Conservation (phyloP, 495 filamentous ascomycete genomes). For the Rhypophila decipiens region DNA sequence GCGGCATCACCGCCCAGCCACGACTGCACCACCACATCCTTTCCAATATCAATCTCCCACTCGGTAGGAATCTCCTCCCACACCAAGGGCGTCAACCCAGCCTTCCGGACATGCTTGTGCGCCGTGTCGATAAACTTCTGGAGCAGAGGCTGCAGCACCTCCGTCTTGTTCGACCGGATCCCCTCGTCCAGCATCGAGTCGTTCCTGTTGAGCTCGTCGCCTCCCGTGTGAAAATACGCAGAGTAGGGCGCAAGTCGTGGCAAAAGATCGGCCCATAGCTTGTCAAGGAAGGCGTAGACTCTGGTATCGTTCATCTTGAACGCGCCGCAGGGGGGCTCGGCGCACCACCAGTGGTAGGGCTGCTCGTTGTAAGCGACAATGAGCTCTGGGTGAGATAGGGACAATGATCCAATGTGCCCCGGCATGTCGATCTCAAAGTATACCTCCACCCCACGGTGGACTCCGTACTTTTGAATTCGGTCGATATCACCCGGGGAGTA, state of each 20-base stretch:
- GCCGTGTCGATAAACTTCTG: conserved; percentile 64
- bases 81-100: conserved; percentile 60
- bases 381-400: conserved; percentile 60
- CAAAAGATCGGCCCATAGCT: conserved; percentile 62
- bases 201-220: conserved; percentile 73
- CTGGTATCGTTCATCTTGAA: conserved; percentile 63
- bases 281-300: conserved; percentile 63
- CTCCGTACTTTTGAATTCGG: conserved; percentile 60
- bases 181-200: conserved; percentile 67
- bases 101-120: conserved; percentile 50
- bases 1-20: conserved; percentile 59
- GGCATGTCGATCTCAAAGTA: conserved; percentile 78
- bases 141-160: conserved; percentile 60
- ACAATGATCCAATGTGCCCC: conserved; percentile 65
- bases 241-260: conserved; percentile 60
- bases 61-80: conserved; percentile 79
- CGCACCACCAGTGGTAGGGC: conserved; percentile 62
- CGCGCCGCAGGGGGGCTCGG: conserved; percentile 69
- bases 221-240: conserved; percentile 74
- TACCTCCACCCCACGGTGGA: conserved; percentile 61
- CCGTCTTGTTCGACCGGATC: conserved; percentile 53
- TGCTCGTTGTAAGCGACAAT: conserved; percentile 63
- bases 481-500: conserved; percentile 59
- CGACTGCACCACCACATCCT: conserved; percentile 61
- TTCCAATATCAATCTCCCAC: conserved; percentile 64